Base-by-base conservation (phyloP, 495 filamentous ascomycete genomes). In the Penicillium egyptiacum region DNA sequence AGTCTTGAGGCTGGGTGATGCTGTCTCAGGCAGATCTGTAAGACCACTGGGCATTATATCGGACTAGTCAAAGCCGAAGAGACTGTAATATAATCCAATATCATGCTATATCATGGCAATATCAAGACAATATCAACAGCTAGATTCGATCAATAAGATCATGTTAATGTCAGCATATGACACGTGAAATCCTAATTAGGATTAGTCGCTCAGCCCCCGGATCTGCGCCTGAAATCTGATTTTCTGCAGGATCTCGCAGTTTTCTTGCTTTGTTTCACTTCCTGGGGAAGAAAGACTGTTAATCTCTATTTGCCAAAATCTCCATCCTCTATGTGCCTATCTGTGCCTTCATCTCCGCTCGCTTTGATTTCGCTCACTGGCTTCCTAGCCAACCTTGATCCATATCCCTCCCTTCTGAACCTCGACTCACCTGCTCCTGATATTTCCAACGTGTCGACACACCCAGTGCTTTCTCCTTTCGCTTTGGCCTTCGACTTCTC, bases 311-410 rank as follows among this genome's bases (percentile, higher is more conserved):
- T 53, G 17, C 30, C 12, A 46, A 22, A 35, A 8, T 17, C 35
- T 17, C 37, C 48, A 25, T 74, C 69, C 69, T 74, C 70, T 74
- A 78, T 75, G 66, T 71, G 65, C 64, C 67, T 66, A 52, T 69
- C 70, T 73, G 70, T 64, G 62, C 64, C 70, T 49, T 62, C 63
- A 43, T 62, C 69, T 41, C 73, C 67, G 47, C 69, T 68, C 59
- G 68, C 65, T 68, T 64, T 70, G 48, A 68, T 62, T 51, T 58
- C 57, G 63, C 60, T 69, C 52, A 63, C 68, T 68, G 70, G 68
- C 69, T 70, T 16, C 53, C 47, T 59, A 63, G 63, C 49, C 67
- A 56, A 59, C 61, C 44, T 57, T 9, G 52, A 53, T 58, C 41
- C 53, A 42, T 22, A 53, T 58, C 39, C 54, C 41, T 22, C 55